These are phyloP conservation scores for Ambrosia hybrid DNA, from an alignment of 140 eudicot genomes.

Conservation along the genomic window DNA sequence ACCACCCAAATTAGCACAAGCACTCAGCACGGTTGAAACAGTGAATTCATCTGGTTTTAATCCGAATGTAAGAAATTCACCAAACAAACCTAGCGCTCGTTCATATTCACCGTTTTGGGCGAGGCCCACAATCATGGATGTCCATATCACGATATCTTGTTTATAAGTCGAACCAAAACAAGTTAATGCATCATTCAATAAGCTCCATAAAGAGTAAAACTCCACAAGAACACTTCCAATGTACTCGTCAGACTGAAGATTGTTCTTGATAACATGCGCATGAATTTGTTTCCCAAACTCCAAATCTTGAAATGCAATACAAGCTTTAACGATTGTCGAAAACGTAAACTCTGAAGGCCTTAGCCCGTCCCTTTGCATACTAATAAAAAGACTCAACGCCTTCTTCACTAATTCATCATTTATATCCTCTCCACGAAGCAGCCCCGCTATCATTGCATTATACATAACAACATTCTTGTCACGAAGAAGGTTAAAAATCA, in stretches of 20 bases:
- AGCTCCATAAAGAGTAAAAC: conserved; percentile 34
- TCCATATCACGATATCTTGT: conserved; percentile 48
- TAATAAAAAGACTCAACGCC: conserved; percentile 28
- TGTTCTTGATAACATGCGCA: conserved; percentile 39
- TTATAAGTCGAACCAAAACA: conserved; percentile 40
- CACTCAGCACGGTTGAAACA: conserved; percentile 42
- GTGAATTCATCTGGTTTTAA: conserved; percentile 47
- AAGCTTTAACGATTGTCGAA: conserved; percentile 46
- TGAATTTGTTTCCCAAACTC: conserved; percentile 52
- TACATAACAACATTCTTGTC: conserved; percentile 52
- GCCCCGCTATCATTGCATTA: conserved; percentile 53
- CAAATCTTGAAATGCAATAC: conserved; percentile 33
- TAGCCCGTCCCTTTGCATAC: conserved; percentile 45
- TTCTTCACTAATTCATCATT: conserved; percentile 16
- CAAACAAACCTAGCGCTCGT: conserved; percentile 32
- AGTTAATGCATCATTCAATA: conserved; percentile 25
- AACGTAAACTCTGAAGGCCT: conserved; percentile 45
- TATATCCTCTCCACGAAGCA: conserved; percentile 26
- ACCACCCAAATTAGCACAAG: conserved; percentile 47
- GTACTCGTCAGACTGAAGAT: conserved; percentile 44
- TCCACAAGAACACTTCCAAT: conserved; percentile 50
- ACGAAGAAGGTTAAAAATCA: conserved; percentile 31
- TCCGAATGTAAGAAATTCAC: conserved; percentile 33
- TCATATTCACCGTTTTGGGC: conserved; percentile 47
- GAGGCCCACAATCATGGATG: conserved; percentile 46